Percentiles rank a stretch among this genome's conserved stretches.
Evolutionary conservation across 192 early-diverging fungal genomes (phyloP).

Genomic region (Gamsiella multidivaricata): DNA sequence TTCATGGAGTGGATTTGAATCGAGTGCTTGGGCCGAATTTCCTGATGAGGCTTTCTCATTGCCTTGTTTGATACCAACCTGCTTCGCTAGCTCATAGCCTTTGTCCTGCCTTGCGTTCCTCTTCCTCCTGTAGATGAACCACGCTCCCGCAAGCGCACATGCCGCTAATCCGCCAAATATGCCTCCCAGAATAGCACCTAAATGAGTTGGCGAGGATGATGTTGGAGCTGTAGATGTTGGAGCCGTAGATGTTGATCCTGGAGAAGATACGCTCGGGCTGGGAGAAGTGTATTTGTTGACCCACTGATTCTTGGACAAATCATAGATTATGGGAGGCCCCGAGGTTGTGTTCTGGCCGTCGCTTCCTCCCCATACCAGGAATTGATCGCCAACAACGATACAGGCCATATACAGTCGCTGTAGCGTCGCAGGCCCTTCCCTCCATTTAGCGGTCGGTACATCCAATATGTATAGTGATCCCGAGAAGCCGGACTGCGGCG

Average conservation of each 20-base stretch:
- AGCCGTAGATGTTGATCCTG: no score
- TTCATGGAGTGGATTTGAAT: no score
- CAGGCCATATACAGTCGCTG: slow-evolving; percentile 26
- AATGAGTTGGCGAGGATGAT: no score
- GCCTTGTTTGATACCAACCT: no score
- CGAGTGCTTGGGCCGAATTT: no score
- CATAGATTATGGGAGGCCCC: slow-evolving; percentile 16
- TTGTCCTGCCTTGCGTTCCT: no score
- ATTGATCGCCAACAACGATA: slow-evolving; percentile 17
- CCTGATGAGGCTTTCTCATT: no score
- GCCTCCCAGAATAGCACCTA: no score
- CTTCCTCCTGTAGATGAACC: not conserved
- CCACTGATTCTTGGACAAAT: slow-evolving; percentile 3
- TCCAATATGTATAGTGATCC: slow-evolving; percentile 21
- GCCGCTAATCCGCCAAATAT: no score
- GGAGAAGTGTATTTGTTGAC: slow-evolving; percentile 6
- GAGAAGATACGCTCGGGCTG: no score
- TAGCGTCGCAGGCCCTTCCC: not conserved
- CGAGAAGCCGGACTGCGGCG: not conserved
- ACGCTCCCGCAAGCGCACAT: not conserved
- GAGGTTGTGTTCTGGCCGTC: not conserved
- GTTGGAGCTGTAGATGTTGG: no score
- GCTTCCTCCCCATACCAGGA: slow-evolving; percentile 13
- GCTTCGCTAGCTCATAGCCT: no score
- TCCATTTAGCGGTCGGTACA: slow-evolving; percentile 6